These are phyloP conservation scores for Abrus pulchellus DNA, from an alignment of 306 rosid genomes.

Conservation along the genomic window DNA sequence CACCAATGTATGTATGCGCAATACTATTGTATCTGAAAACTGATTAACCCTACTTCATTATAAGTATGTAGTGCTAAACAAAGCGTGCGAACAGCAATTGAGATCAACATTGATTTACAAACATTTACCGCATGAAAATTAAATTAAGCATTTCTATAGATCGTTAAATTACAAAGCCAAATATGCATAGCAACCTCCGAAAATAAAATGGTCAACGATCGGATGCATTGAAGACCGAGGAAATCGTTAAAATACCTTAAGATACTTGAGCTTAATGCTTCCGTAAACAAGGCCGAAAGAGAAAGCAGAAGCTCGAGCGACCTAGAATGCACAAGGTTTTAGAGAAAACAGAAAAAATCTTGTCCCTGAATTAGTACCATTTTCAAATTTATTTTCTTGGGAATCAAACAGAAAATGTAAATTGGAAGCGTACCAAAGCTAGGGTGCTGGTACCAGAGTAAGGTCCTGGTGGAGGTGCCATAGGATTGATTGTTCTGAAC, in stretches of 20 bases:
- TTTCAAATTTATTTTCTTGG: background rate
- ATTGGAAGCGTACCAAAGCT: constrained; percentile 65
- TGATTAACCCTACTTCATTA: constrained; percentile 26
- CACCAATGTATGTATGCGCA: background rate
- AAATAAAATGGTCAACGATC: background rate
- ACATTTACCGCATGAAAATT: background rate
- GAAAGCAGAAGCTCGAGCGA: constrained; percentile 91
- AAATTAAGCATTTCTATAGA: background rate
- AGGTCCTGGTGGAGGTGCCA: constrained; percentile 92
- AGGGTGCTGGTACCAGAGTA: constrained; percentile 95
- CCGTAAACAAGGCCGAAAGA: constrained; percentile 89
- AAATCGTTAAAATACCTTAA: constrained; percentile 62
- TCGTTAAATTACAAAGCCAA: background rate
- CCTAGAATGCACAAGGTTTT: constrained; percentile 52
- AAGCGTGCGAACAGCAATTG: background rate
- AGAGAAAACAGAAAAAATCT: background rate
- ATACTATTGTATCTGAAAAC: background rate
- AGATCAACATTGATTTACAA: constrained; percentile 8
- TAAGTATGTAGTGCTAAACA: background rate
- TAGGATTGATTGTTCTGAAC: constrained; percentile 37
- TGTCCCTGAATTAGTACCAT: background rate
- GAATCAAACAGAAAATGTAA: constrained; percentile 16
- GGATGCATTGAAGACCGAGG: background rate
- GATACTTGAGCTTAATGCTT: constrained; percentile 79
- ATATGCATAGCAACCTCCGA: background rate